Conservation (phyloP, 129 eudicot species). For the Tagetes patula region DNA sequence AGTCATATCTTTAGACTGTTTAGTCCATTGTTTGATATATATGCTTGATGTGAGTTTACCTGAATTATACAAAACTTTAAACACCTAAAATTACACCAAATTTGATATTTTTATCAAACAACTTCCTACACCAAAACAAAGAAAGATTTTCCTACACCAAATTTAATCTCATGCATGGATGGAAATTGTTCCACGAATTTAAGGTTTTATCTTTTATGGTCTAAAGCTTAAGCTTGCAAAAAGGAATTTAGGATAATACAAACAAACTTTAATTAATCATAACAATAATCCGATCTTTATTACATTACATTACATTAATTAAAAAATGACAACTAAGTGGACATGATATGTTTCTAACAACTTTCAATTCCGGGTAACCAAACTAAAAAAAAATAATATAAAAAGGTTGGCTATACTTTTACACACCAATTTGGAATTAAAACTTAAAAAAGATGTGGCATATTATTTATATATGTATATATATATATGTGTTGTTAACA, state of each 20-base stretch:
- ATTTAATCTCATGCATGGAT: neutral
- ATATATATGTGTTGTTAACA: neutral
- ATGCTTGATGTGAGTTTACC: no score
- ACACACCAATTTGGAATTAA: neutral
- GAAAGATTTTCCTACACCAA: neutral
- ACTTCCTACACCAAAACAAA: neutral
- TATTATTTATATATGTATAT: conserved; percentile 16
- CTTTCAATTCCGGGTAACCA: neutral
- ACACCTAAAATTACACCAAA: neutral
- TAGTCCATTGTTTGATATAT: no score
- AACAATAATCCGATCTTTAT: no score
- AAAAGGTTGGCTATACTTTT: neutral
- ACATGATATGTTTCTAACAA: neutral
- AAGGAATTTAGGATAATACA: no score
- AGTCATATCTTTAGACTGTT: no score
- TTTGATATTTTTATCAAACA: neutral
- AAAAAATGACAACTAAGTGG: neutral
- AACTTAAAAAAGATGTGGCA: neutral
- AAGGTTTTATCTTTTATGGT: neutral
- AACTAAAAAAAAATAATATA: neutral
- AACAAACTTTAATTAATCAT: no score
- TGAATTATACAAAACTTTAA: neutral
- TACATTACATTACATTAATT: neutral
- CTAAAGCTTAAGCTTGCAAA: neutral
- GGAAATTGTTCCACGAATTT: neutral